These are phyloP conservation scores for Metarhizium rileyi DNA, from an alignment of 2,329 filamentous ascomycete genomes.

Conservation along the genomic window DNA sequence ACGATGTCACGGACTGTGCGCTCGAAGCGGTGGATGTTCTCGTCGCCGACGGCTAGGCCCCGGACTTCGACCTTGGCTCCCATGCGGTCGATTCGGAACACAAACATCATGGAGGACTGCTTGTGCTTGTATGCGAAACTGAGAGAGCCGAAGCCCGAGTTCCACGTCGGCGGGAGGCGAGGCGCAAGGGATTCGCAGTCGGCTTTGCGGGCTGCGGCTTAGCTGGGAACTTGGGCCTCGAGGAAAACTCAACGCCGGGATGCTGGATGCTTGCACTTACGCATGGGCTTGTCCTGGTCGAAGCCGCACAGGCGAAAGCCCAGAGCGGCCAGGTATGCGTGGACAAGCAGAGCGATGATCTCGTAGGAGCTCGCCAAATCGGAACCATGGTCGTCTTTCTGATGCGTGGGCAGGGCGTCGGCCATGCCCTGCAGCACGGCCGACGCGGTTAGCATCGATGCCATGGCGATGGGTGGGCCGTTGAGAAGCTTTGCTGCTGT, in stretches of 20 bases:
- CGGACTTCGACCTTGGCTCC: constrained; percentile 78
- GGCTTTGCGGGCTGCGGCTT: constrained; percentile 9
- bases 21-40: constrained; percentile 72
- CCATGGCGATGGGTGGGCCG: constrained; percentile 11
- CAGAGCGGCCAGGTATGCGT: constrained; percentile 72
- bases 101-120: constrained; percentile 75
- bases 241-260: background rate
- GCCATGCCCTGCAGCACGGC: constrained; percentile 47
- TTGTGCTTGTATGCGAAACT: constrained; percentile 80
- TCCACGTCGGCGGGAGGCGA: constrained; percentile 70
- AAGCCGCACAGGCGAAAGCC: constrained; percentile 76
- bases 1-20: constrained; percentile 63
- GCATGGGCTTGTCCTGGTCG: constrained; percentile 68
- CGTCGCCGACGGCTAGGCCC: constrained; percentile 68
- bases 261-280: constrained; percentile 30
- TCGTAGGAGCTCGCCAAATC: constrained; percentile 66
- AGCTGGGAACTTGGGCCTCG: background rate
- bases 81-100: constrained; percentile 73
- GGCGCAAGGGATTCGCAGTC: constrained; percentile 48
- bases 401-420: constrained; percentile 47
- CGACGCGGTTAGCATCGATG: constrained; percentile 16
- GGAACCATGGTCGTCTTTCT: constrained; percentile 42
- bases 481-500: background rate
- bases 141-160: constrained; percentile 58
- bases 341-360: constrained; percentile 71